These are phyloP conservation scores for Onygena corvina DNA, from an alignment of 2,329 filamentous ascomycete species.

Conservation along the genomic window DNA sequence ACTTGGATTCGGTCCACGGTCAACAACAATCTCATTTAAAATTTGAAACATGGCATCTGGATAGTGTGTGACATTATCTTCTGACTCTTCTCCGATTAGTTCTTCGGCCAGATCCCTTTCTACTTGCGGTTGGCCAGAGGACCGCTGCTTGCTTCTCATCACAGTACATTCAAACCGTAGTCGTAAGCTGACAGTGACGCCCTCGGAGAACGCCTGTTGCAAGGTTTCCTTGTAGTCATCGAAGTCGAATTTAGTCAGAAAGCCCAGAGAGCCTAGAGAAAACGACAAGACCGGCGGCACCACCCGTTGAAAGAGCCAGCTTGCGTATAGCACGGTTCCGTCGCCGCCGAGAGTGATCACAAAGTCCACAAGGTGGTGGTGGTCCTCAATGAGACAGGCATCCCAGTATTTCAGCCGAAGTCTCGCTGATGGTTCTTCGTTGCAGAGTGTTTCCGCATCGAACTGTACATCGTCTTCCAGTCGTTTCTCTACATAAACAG, in stretches of 20 bases:
- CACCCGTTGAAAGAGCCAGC: conserved; percentile 91
- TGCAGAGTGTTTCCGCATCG: conserved; percentile 55
- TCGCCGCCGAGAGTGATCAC: conserved; percentile 85
- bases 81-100: conserved; percentile 63
- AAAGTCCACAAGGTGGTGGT: conserved; percentile 86
- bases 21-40: conserved; percentile 91
- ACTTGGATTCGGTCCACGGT: conserved; percentile 87
- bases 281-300: conserved; percentile 91
- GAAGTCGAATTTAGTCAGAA: conserved; percentile 94
- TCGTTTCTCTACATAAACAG: conserved; percentile 68
- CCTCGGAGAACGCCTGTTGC: conserved; percentile 60
- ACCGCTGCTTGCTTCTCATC: conserved; percentile 52
- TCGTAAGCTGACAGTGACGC: conserved; percentile 76
- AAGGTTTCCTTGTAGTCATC: conserved; percentile 58
- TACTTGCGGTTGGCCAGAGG: conserved; percentile 22
- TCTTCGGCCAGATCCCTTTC: conserved; percentile 71
- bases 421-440: conserved; percentile 45
- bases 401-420: conserved; percentile 71
- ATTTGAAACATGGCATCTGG: conserved; percentile 81
- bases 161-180: conserved; percentile 86
- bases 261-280: conserved; percentile 79
- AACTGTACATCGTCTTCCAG: conserved; percentile 62
- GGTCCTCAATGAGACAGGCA: conserved; percentile 59
- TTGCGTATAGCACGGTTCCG: conserved; percentile 91
- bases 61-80: conserved; percentile 71